Percentiles rank a stretch among this genome's conserved stretches.
phyloP scores from a whole-genome alignment of 441 rosid species.

The Pelargonium cotyledonis region DNA sequence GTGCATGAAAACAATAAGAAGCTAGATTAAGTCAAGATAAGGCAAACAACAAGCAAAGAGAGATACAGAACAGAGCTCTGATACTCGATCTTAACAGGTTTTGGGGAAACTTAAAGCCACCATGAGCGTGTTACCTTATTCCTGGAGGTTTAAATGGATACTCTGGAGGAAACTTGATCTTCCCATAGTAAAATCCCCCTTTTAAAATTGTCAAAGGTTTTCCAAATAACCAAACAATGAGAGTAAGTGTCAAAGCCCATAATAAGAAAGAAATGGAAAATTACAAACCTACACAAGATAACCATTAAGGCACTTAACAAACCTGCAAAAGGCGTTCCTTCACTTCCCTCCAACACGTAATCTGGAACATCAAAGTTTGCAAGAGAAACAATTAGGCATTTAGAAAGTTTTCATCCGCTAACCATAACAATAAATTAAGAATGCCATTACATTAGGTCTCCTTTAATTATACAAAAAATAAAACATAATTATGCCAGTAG shows the following conservation, averaged over 20 bases:
- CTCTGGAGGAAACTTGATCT: conserved; percentile 93
- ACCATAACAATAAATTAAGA: not conserved
- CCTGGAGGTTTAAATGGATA: conserved; percentile 98
- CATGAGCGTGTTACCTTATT: conserved; percentile 50
- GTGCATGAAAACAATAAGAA: conserved; percentile 4
- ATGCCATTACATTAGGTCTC: not conserved
- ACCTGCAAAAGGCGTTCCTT: conserved; percentile 97
- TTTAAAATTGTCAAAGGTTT: conserved; percentile 12
- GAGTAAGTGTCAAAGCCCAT: not conserved
- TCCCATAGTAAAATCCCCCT: conserved; percentile 95
- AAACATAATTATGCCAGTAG: not conserved
- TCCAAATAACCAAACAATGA: not conserved
- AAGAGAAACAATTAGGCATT: not conserved
- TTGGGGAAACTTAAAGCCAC: not conserved
- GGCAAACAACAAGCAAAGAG: not conserved
- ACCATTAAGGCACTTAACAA: conserved; percentile 7
- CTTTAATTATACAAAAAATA: not conserved
- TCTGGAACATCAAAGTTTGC: conserved; percentile 43
- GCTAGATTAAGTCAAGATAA: conserved; percentile 6
- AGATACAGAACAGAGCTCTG: not conserved
- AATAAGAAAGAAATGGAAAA: conserved; percentile 17
- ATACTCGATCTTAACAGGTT: not conserved
- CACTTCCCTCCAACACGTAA: conserved; percentile 94
- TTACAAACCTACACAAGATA: conserved; percentile 13
- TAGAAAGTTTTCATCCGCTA: not conserved